Evolutionary conservation across 2,329 filamentous ascomycete genomes (phyloP), one percentile per base, ranked within the genome.

Genomic region (Penicillium sp.): DNA sequence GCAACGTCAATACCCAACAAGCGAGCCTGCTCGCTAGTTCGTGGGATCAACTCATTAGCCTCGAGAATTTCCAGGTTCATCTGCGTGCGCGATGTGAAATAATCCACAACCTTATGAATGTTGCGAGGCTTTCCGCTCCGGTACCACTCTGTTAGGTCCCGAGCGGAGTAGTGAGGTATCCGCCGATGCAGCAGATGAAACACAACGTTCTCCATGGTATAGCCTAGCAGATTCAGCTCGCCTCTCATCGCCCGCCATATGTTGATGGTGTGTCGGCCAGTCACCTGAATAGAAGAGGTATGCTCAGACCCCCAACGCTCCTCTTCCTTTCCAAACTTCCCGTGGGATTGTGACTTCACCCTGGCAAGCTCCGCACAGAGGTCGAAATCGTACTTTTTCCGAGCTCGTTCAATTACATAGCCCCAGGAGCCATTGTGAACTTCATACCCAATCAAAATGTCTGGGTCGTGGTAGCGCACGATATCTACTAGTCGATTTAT

Each of bases 1-100:
- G 91, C 95, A 72, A 98, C 98, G 69, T 98, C 93, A 0, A 97
- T 86, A 0, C 93, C 93, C 3, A 98, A 77, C 9, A 98, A 74
- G 9, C 93, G 84, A 7, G 93, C 93, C 68, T 98, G 93, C 67
- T 98, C 93, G 58, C 89, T 95, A 0, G 89, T 97, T 44, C 91
- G 80, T 1, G 89, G 75, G 29, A 97, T 82, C 18, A 97, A 75
- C 62, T 96, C 93, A 55, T 95, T 96, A 7, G 84, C 80, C 52
- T 95, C 89, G 0, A 98, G 74, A 14, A 98, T 91, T 52, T 95
- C 86, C n/a, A 97, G 74, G 58, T 97, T 84, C 41, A 96, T 76
- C 58, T 85, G 82, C 0, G 89, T 85, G 14, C 90, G 80, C 2
- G 77, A 80, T 14, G 85, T 68, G 60, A 90, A 94, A 60, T 98